Base-by-base conservation (phyloP, 2,329 filamentous ascomycete species). In the Diaporthe sp. region DNA sequence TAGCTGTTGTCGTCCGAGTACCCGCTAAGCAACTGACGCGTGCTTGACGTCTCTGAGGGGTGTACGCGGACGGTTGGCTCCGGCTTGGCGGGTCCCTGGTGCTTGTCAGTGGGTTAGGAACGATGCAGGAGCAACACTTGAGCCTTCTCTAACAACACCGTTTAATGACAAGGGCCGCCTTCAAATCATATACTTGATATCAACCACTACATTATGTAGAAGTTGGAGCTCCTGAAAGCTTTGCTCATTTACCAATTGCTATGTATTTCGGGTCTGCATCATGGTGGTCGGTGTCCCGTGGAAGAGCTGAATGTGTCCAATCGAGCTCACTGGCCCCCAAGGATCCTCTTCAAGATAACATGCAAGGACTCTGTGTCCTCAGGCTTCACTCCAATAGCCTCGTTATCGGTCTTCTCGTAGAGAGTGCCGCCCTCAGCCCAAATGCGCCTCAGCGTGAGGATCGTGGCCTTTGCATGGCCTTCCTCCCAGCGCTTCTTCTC, bases 381-480 rank as follows among this genome's bases (percentile, higher is more conserved):
- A 5, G 86, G 86, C 9, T 81, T 79, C 15, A 89, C 51, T 0
- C 87, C 90, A 72, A 95, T 87, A 1, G 87, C 79, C 39, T 86
- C 88, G 79, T 95, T 95, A 80, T 94, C 93, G 73, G 91, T 89
- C 82, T 90, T 89, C 1, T 91, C 88, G 80, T 95, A 95, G 61
- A 95, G 82, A 0, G 93, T 95, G 1, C 92, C 92, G 0, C 94
- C 94, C 79, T 94, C 90, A 0, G 90, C 89, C 94, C 93, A 95
- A 70, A 95, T 95, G 25, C 94, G 85, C 61, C 91, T 86, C 78
- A 95, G 83, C 0, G 93, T 94, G 67, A 88, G 86, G 1, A 85
- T 78, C 0, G 90, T 90, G 0, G 91, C 92, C 25, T 81, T 76
- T 0, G 91, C 87, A 63, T 86, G 83, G 0, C 86, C 86, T 47